Base-by-base conservation (phyloP, 768 basidiomycete species). In the Hypholoma sublateritium region DNA sequence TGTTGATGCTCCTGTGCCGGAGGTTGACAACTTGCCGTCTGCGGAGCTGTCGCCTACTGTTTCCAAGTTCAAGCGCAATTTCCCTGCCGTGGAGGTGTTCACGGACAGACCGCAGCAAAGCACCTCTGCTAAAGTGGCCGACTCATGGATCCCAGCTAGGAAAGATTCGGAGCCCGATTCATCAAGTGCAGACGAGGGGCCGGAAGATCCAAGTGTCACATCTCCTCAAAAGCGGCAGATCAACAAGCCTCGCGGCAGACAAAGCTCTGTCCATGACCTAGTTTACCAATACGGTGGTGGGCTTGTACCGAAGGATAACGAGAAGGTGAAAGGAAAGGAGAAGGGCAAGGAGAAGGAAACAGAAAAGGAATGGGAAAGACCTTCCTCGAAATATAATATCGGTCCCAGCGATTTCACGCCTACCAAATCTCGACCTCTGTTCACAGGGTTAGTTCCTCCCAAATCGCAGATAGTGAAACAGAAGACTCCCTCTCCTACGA, bases 241-340 rank as follows among this genome's bases (percentile, higher is more conserved):
- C 50, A 71, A 69, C 50, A 78, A 70, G 62, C 69, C 73, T 42
- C 84, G 83, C 62, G 76, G 81, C 39, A 74, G 91, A 60, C 89
- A 93, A 74, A 87, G 84, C 64, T 93, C 92, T 12, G 90, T 93
- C 21, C 90, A 94, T 64, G 88, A 93, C 65, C 67, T 93, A 54
- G 88, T 93, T 25, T 88, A 89, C 67, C 69, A 93, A 25, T 92
- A 87, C 78, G 89, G 89, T 41, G 88, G 88, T 6, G 77, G 79
- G 13, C 58, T 76, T 57, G 60, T 56, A 63, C 47, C 73, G 5
- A 81, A 78, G 62, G 80, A 83, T 60, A 80, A 76, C 59, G 73
- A 70, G 32, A 64, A 66, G 39, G 50, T 21, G 17, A 51, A 41
- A 51, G 35, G 8, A 50, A 50, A 50, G 32, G 49, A 2, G 4